Conservation (phyloP, 331 rosid genomes). For the Pyracantha coccinea region DNA sequence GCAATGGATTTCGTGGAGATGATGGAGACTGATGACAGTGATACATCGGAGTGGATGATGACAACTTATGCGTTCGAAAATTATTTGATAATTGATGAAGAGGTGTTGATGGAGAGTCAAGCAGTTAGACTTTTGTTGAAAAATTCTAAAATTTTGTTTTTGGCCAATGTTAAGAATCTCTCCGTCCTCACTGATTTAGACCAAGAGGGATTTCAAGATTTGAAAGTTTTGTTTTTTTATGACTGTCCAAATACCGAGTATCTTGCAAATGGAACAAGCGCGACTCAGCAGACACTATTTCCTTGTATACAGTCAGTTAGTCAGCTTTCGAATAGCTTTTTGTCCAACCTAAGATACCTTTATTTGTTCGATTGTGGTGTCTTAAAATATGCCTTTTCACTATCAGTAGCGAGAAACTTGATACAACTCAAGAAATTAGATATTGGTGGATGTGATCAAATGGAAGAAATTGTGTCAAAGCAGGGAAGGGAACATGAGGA, state of each 20-base stretch:
- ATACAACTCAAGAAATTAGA: rapidly evolving
- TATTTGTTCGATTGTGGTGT: rapidly evolving
- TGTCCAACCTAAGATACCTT: neutral
- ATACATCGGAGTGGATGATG: too few relatives aligned
- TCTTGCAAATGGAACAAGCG: neutral
- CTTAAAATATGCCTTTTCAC: neutral
- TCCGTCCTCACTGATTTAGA: neutral
- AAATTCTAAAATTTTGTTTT: rapidly evolving
- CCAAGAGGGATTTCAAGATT: neutral
- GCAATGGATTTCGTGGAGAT: too few relatives aligned
- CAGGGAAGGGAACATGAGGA: neutral
- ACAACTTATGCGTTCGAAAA: neutral
- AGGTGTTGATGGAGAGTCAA: neutral
- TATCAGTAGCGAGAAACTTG: neutral
- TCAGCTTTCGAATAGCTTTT: neutral
- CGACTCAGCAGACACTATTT: rapidly evolving
- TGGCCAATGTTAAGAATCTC: rapidly evolving
- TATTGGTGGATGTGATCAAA: rapidly evolving
- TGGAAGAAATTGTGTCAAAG: neutral
- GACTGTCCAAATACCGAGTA: rapidly evolving
- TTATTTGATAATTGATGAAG: rapidly evolving
- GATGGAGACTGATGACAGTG: too few relatives aligned
- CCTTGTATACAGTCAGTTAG: rapidly evolving
- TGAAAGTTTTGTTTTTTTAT: rapidly evolving
- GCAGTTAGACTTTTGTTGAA: neutral